Conservation (phyloP, 2,329 filamentous ascomycete genomes). For the Botrytis porri region DNA sequence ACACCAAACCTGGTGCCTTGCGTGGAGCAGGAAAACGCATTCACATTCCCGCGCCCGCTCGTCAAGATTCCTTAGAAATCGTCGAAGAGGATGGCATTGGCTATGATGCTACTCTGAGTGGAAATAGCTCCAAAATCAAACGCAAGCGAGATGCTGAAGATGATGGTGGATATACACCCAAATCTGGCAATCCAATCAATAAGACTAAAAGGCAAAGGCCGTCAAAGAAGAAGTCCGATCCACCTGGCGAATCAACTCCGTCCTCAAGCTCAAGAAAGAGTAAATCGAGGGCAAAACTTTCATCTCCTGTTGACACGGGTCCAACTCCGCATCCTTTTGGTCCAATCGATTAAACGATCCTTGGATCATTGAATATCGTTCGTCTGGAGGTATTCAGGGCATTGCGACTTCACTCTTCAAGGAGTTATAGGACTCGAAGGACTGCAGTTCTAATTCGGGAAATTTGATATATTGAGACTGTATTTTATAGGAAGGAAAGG, state of each 20-base stretch:
- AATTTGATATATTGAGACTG: neutral
- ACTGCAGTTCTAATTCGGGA: neutral
- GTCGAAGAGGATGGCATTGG: constrained; percentile 40
- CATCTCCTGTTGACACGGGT: constrained; percentile 9
- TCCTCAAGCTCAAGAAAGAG: constrained; percentile 17
- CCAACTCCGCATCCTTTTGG: constrained; percentile 16
- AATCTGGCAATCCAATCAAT: constrained; percentile 44
- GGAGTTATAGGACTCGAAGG: neutral
- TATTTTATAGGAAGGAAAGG: neutral
- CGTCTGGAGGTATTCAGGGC: neutral
- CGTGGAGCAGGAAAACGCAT: constrained; percentile 39
- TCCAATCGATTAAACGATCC: constrained; percentile 2
- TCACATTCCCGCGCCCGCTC: constrained; percentile 36
- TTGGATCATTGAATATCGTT: neutral
- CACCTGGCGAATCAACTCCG: neutral
- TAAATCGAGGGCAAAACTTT: constrained; percentile 13
- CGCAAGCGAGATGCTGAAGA: constrained; percentile 52
- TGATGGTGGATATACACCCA: constrained; percentile 53
- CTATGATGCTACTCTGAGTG: constrained; percentile 35
- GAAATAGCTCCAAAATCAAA: constrained; percentile 40
- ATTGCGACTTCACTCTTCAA: neutral
- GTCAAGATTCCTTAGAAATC: constrained; percentile 37
- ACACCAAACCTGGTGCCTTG: constrained; percentile 39
- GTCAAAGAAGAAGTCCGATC: constrained; percentile 32
- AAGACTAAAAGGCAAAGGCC: constrained; percentile 33